These are phyloP conservation scores for Taxillus chinensis DNA, from an alignment of 164 flowering plant genomes.

Conservation along the genomic window DNA sequence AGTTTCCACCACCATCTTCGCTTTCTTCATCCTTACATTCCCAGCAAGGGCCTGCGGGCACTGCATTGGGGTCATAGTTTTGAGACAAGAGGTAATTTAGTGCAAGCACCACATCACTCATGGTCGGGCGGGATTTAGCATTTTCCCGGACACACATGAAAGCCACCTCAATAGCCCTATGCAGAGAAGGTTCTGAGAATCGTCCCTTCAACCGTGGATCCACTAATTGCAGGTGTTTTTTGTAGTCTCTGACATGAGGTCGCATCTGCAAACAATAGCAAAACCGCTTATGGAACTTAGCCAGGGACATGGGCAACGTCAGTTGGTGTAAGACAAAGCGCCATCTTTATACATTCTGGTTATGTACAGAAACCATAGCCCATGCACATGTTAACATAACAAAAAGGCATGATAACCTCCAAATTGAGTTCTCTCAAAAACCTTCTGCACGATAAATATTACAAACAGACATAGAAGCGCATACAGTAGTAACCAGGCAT, in stretches of 20 bases:
- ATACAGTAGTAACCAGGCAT: too few relatives aligned
- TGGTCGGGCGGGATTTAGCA: constrained; percentile 16
- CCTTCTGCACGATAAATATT: too few relatives aligned
- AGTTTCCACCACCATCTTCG: not conserved
- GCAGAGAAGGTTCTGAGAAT: constrained; percentile 10
- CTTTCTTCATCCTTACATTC: not conserved
- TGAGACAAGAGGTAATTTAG: constrained; percentile 17
- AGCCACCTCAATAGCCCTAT: constrained; percentile 22
- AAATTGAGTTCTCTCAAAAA: too few relatives aligned
- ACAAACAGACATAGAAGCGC: too few relatives aligned
- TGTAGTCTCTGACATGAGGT: constrained; percentile 14
- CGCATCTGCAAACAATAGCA: constrained; percentile 15
- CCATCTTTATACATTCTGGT: too few relatives aligned
- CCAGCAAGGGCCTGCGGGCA: not conserved
- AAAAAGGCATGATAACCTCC: too few relatives aligned
- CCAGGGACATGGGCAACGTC: too few relatives aligned
- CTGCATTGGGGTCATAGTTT: constrained; percentile 7
- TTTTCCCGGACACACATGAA: constrained; percentile 18
- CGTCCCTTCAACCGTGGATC: constrained; percentile 28
- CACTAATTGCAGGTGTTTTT: constrained; percentile 10
- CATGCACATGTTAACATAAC: too few relatives aligned
- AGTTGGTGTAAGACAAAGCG: too few relatives aligned
- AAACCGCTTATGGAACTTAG: too few relatives aligned
- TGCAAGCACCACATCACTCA: constrained; percentile 21
- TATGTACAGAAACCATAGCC: too few relatives aligned